phyloP scores from a whole-genome alignment of 2,329 filamentous ascomycete species.

The Colletotrichum magnum region DNA sequence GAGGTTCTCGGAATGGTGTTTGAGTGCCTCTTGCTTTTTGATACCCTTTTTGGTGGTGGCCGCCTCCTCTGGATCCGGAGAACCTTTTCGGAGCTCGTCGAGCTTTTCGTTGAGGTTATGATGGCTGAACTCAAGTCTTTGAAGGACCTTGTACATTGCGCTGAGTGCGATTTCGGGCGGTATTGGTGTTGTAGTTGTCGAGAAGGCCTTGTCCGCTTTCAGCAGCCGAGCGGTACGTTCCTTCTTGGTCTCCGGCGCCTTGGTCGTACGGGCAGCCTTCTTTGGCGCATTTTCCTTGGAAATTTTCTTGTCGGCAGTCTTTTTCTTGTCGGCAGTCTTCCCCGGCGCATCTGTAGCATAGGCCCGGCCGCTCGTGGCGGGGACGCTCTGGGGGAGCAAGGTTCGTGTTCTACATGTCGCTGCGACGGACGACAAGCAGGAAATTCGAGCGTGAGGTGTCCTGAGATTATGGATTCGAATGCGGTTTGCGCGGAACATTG shows the following conservation, averaged over 20 bases:
- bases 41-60: background rate
- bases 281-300: background rate
- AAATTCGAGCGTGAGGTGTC: conserved; percentile 47
- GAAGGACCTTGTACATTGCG: no score
- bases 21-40: background rate
- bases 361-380: conserved; percentile 13
- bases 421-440: conserved; percentile 40
- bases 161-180: no score
- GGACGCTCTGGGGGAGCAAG: conserved; percentile 4
- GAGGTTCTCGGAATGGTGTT: conserved; percentile 17
- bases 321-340: background rate
- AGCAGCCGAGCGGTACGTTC: no score
- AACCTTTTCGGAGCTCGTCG: no score
- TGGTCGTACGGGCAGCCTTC: no score
- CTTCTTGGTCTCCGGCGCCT: no score
- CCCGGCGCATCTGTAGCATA: background rate
- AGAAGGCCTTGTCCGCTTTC: no score
- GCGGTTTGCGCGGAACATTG: conserved; percentile 53
- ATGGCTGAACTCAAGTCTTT: no score
- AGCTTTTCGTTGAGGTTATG: no score
- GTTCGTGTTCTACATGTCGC: conserved; percentile 22
- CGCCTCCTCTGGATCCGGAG: no score
- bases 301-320: background rate
- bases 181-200: no score
- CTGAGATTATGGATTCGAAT: conserved; percentile 46